Conservation (phyloP, 495 filamentous ascomycete genomes). For the Tuber magnatum region DNA sequence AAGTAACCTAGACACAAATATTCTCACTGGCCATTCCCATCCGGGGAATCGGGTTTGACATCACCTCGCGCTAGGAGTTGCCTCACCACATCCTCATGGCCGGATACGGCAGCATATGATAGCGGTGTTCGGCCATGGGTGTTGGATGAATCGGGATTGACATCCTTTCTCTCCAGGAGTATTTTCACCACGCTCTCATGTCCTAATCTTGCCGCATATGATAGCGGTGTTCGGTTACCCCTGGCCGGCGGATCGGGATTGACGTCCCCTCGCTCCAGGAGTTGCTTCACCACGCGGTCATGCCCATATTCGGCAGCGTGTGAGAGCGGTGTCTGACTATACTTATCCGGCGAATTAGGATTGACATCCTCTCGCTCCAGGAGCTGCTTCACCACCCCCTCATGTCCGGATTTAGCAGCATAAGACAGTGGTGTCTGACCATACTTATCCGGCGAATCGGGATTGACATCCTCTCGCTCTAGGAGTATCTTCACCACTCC, state of each 20-base stretch:
- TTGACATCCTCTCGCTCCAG: conserved; percentile 21
- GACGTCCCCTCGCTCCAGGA: conserved; percentile 5
- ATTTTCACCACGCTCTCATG: neutral
- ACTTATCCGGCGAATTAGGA: conserved; percentile 18
- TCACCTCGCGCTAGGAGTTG: too few relatives aligned
- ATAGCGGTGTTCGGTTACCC: conserved; percentile 37
- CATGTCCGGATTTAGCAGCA: conserved; percentile 36
- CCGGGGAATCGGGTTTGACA: too few relatives aligned
- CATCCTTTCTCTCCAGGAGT: neutral
- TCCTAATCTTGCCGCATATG: neutral
- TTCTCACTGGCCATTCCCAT: too few relatives aligned
- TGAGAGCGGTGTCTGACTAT: conserved; percentile 42
- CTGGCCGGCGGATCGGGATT: conserved; percentile 12
- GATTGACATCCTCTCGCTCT: too few relatives aligned
- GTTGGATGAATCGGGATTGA: neutral
- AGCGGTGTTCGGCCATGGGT: neutral
- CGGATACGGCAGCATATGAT: neutral
- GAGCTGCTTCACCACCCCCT: conserved; percentile 34
- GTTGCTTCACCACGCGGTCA: conserved; percentile 38
- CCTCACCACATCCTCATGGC: neutral
- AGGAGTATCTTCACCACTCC: too few relatives aligned
- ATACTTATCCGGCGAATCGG: too few relatives aligned
- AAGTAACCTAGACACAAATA: too few relatives aligned
- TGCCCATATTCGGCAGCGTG: conserved; percentile 43
- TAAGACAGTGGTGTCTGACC: conserved; percentile 39